Evolutionary conservation across 768 basidiomycete species (phyloP).

Genomic region (Pleurotus platypus): DNA sequence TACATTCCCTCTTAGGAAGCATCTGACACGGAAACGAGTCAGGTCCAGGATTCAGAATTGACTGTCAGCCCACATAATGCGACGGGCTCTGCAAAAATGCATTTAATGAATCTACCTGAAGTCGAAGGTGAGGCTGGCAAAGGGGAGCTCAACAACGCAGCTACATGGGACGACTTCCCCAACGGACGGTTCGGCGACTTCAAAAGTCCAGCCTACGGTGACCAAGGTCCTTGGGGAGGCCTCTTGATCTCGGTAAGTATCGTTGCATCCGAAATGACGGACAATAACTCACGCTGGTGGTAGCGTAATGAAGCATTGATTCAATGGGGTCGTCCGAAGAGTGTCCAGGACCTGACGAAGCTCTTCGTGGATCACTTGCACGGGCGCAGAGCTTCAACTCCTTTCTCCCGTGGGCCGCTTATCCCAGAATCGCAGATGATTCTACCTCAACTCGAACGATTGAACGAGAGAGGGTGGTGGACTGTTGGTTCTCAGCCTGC

Average conservation of each 20-base stretch:
- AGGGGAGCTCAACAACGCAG: conserved; percentile 73
- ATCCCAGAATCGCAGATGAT: conserved; percentile 82
- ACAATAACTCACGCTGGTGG: not conserved
- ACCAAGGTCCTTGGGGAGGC: conserved; percentile 75
- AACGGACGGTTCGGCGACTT: conserved; percentile 98
- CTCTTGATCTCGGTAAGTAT: conserved; percentile 51
- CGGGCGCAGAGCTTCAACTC: conserved; percentile 70
- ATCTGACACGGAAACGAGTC: conserved; percentile 27
- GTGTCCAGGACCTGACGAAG: conserved; percentile 63
- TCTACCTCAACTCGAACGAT: conserved; percentile 65
- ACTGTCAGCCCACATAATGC: conserved; percentile 66
- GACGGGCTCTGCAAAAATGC: conserved; percentile 55
- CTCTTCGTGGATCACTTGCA: conserved; percentile 82
- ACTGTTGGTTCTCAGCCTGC: conserved; percentile 97
- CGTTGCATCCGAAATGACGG: not conserved
- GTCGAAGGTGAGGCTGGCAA: conserved; percentile 57
- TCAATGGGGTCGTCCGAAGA: conserved; percentile 75
- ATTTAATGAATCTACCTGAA: conserved; percentile 45
- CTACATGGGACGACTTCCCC: conserved; percentile 94
- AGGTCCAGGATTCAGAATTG: conserved; percentile 27
- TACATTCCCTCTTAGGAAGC: conserved; percentile 30
- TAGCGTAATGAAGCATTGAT: conserved; percentile 61
- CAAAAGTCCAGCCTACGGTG: conserved; percentile 94
- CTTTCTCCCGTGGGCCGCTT: conserved; percentile 83
- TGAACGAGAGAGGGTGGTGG: conserved; percentile 87